Evolutionary conservation across 2,329 filamentous ascomycete species (phyloP).

Genomic region (Aspergillus sp.): DNA sequence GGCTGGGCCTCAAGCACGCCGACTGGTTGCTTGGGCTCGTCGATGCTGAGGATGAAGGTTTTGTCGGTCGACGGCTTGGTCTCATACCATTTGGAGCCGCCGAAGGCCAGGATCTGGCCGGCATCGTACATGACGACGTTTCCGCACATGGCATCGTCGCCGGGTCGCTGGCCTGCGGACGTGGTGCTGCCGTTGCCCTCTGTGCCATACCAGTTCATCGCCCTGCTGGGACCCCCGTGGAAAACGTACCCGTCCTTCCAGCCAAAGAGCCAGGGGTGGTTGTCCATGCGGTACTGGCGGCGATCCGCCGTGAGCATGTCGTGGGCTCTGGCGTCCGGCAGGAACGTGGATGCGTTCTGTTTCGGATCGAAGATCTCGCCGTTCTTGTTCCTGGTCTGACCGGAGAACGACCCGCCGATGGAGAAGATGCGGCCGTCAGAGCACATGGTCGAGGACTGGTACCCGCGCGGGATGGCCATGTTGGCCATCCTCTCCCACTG

Average conservation of each 20-base stretch:
- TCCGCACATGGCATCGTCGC: slow-evolving; percentile 7
- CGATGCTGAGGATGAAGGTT: slow-evolving; percentile 3
- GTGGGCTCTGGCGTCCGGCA: neutral
- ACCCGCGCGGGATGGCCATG: slow-evolving; percentile 4
- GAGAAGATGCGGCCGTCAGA: slow-evolving; percentile 8
- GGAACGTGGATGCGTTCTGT: neutral
- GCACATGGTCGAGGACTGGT: slow-evolving; percentile 1
- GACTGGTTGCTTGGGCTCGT: neutral
- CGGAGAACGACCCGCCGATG: slow-evolving; percentile 6
- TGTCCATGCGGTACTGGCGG: slow-evolving; percentile 1
- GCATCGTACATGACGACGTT: slow-evolving; percentile 8
- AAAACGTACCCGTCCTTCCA: slow-evolving; percentile 6
- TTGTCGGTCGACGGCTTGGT: neutral
- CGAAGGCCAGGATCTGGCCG: slow-evolving; percentile 4
- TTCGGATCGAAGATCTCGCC: slow-evolving; percentile 4
- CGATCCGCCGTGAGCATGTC: slow-evolving; percentile 5
- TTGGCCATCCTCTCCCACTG: neutral
- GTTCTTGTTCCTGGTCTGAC: neutral
- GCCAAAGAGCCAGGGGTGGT: slow-evolving; percentile 10
- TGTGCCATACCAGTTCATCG: slow-evolving; percentile 8
- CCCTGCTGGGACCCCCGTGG: slow-evolving; percentile 6
- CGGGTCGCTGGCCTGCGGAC: neutral
- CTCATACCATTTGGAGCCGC: slow-evolving; percentile 6
- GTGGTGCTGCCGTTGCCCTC: neutral
- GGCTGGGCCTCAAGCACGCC: slow-evolving; percentile 43